Percentiles rank a stretch among this genome's conserved stretches.
These are phyloP conservation scores for Sergeia podlipaevii DNA, from an alignment of 208 protist genomes.

Conservation along the genomic window DNA sequence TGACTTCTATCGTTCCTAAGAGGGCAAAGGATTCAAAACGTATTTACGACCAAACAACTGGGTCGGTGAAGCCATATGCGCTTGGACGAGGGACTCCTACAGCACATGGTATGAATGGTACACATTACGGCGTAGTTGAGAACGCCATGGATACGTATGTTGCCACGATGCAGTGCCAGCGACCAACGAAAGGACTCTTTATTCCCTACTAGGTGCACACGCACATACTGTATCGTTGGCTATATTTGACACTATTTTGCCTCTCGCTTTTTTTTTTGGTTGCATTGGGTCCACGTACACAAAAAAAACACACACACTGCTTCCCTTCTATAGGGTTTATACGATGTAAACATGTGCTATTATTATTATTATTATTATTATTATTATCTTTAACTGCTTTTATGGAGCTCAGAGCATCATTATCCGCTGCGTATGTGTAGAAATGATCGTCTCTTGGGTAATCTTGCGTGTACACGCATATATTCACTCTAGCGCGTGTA, in stretches of 20 bases:
- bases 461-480: too few relatives aligned
- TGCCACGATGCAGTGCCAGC: constrained; percentile 37
- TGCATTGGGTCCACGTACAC: too few relatives aligned
- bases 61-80: constrained; percentile 43
- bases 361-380: neutral
- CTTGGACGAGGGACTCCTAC: constrained; percentile 9
- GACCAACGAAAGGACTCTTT: constrained; percentile 50
- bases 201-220: constrained; percentile 22
- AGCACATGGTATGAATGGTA: neutral
- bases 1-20: constrained; percentile 5
- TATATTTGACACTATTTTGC: too few relatives aligned
- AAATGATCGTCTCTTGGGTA: neutral
- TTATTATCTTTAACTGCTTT: neutral
- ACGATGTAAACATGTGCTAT: too few relatives aligned
- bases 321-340: too few relatives aligned
- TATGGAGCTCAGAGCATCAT: too few relatives aligned
- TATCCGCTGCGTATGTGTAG: neutral
- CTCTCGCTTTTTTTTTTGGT: neutral
- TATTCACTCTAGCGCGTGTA: too few relatives aligned
- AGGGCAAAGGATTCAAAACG: constrained; percentile 5
- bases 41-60: constrained; percentile 20
- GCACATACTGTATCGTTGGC: too few relatives aligned
- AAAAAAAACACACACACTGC: too few relatives aligned
- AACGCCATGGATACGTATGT: constrained; percentile 29
- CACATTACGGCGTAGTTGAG: neutral